Base-by-base conservation (phyloP, 2,329 filamentous ascomycete genomes). In the Aspergillus oerlinghausenensis region DNA sequence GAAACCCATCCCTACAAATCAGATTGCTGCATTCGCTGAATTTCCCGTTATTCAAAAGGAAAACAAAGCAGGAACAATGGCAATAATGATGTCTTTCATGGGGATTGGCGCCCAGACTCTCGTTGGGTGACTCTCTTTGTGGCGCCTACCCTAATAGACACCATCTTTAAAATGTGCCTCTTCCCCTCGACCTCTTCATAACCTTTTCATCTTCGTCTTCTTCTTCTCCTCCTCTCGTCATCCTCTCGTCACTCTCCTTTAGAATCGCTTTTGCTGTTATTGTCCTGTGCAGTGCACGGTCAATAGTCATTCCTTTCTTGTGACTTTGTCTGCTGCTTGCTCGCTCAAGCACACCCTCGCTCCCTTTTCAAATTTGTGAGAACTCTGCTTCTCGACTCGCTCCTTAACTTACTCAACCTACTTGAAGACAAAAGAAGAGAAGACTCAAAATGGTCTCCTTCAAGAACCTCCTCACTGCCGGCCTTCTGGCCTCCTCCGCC, bases 381-480 rank as follows among this genome's bases (percentile, higher is more conserved):
- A 67, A 64, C 60, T 50, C 60, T 60, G 51, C 23, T 64, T 62
- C 55, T 63, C 61, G 35, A 52, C 49, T 54, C 57, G n/a, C 23
- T 54, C 45, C 56, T 61, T n/a, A n/a, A n/a, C n/a, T n/a, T 56
- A 38, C 51, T 55, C 56, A 43, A 54, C 35, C 51, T 60, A 49
- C 54, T 56, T 59, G 62, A 32, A 32, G 48, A 55, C 25, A 62
- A 67, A 67, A 65, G 61, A 56, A 58, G 42, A 51, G 29, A 49
- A 50, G 43, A 50, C 43, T 47, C 61, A 72, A 64, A 63, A 76
- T 76, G 74, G 72, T 72, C 59, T 73, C 70, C 55, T 70, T 73
- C 65, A 72, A 69, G 57, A 59, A 67, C 51, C 55, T 74, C 51
- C 55, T 74, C 49, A 63, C 69, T 32, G 61, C 68, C 38, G 68